phyloP scores from a whole-genome alignment of 768 basidiomycete species.

The Dacryopinax primogenitus region DNA sequence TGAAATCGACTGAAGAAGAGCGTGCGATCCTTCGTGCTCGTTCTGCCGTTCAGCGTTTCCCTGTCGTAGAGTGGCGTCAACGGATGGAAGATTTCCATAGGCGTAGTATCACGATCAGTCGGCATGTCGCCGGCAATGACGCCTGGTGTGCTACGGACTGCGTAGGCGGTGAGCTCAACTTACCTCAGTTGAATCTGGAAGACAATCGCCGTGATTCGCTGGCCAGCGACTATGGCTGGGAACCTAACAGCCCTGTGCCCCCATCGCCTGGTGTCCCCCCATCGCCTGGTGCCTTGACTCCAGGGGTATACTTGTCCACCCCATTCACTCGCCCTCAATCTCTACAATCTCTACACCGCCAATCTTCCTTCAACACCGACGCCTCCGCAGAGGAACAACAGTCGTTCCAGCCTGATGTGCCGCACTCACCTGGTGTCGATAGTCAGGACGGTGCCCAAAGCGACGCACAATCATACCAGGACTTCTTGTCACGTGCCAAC shows the following conservation, averaged over 20 bases:
- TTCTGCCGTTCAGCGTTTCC: conserved; percentile 91
- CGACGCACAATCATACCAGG: conserved; percentile 35
- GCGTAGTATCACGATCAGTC: conserved; percentile 63
- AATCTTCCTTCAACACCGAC: conserved; percentile 31
- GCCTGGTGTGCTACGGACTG: conserved; percentile 49
- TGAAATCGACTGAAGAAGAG: conserved; percentile 82
- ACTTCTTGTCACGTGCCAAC: conserved; percentile 80
- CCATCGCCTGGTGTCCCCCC: conserved; percentile 9
- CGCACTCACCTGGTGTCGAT: conserved; percentile 23
- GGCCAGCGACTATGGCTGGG: conserved; percentile 4
- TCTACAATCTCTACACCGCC: conserved; percentile 17
- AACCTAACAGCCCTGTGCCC: background rate
- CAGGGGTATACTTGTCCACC: background rate
- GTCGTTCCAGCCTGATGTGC: conserved; percentile 20
- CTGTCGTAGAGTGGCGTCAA: conserved; percentile 95
- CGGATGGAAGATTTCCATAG: conserved; percentile 89
- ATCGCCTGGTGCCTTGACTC: conserved; percentile 1
- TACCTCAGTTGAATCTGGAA: background rate
- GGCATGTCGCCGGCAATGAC: conserved; percentile 50
- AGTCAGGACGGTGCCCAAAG: conserved; percentile 22
- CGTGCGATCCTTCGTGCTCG: conserved; percentile 85
- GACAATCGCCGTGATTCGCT: conserved; percentile 2
- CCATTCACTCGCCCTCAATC: background rate
- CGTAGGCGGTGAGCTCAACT: background rate
- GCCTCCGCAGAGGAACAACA: conserved; percentile 45